Conservation (phyloP, 208 protist genomes). For the Wallacemonas sp. region DNA sequence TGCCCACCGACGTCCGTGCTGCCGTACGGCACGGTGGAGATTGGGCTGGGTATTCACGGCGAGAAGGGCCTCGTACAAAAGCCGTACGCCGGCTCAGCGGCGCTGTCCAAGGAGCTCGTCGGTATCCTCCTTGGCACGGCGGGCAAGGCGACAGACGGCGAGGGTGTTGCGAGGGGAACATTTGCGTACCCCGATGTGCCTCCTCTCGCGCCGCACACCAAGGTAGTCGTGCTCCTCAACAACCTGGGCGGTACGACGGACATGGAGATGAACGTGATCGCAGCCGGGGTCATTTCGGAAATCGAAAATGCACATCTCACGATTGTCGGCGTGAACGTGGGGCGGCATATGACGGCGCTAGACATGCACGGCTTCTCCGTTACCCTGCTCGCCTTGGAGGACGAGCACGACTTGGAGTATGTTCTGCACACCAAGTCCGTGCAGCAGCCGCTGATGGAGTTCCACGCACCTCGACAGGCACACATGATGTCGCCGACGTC, state of each 20-base stretch:
- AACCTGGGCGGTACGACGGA: slow-evolving; percentile 83
- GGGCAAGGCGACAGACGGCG: too few relatives aligned
- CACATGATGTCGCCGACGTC: slow-evolving; percentile 20
- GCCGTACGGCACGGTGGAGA: slow-evolving; percentile 49
- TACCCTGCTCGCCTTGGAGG: slow-evolving; percentile 50
- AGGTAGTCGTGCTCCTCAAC: slow-evolving; percentile 80
- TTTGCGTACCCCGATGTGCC: background rate
- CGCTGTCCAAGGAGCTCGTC: slow-evolving; percentile 36
- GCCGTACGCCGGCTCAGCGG: slow-evolving; percentile 25
- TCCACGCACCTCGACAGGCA: slow-evolving; percentile 34
- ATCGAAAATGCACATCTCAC: slow-evolving; percentile 23
- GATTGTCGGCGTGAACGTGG: slow-evolving; percentile 59
- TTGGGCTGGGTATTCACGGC: slow-evolving; percentile 93
- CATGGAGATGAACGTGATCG: slow-evolving; percentile 74
- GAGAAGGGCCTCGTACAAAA: slow-evolving; percentile 61
- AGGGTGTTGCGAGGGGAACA: background rate
- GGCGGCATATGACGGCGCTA: slow-evolving; percentile 85
- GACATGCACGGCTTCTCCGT: slow-evolving; percentile 89
- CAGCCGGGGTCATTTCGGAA: slow-evolving; percentile 28
- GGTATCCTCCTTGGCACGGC: slow-evolving; percentile 27
- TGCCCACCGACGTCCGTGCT: slow-evolving; percentile 48
- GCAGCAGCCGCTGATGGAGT: slow-evolving; percentile 49
- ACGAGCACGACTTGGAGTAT: slow-evolving; percentile 37
- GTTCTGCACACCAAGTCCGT: slow-evolving; percentile 40
- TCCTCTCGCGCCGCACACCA: slow-evolving; percentile 16